phyloP scores from a whole-genome alignment of 2,329 filamentous ascomycete species.

The Dactylellina parvicollis region DNA sequence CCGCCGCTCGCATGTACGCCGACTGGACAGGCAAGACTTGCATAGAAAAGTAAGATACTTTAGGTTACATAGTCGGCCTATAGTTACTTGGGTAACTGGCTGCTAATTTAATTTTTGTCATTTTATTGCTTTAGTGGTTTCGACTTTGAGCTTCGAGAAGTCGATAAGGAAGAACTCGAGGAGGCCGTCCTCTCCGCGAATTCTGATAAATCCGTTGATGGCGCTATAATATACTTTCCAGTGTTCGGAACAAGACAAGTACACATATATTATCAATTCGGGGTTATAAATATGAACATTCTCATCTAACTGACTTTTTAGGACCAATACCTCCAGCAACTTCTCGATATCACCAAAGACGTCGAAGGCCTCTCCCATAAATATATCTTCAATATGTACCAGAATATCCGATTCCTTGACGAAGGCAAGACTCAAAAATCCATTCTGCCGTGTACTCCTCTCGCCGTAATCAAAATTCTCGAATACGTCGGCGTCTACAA shows the following conservation, averaged over 20 bases:
- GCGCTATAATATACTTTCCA: constrained; percentile 97
- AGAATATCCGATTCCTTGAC: constrained; percentile 95
- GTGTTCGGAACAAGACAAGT: constrained; percentile 75
- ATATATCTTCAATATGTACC: constrained; percentile 99
- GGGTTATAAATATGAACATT: not conserved
- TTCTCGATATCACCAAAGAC: constrained; percentile 88
- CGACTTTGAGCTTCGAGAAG: constrained; percentile 82
- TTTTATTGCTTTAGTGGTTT: constrained; percentile 73
- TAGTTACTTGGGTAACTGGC: constrained; percentile 20
- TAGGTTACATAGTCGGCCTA: constrained; percentile 29
- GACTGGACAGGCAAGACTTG: constrained; percentile 98
- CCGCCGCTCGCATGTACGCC: constrained; percentile 90
- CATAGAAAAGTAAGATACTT: constrained; percentile 81
- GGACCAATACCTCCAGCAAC: constrained; percentile 95
- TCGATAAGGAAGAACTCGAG: constrained; percentile 88
- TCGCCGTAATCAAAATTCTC: constrained; percentile 95
- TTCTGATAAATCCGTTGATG: constrained; percentile 67
- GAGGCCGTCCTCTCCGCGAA: constrained; percentile 88
- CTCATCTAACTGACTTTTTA: constrained; percentile 61
- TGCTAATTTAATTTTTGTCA: constrained; percentile 5
- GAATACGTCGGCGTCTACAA: constrained; percentile 98
- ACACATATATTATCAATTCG: too few species aligned
- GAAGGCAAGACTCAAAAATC: constrained; percentile 83
- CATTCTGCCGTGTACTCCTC: constrained; percentile 91
- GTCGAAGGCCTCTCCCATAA: constrained; percentile 93